Base-by-base conservation (phyloP, 2,329 filamentous ascomycete genomes). In the Mycosphaerelloides madeirae region DNA sequence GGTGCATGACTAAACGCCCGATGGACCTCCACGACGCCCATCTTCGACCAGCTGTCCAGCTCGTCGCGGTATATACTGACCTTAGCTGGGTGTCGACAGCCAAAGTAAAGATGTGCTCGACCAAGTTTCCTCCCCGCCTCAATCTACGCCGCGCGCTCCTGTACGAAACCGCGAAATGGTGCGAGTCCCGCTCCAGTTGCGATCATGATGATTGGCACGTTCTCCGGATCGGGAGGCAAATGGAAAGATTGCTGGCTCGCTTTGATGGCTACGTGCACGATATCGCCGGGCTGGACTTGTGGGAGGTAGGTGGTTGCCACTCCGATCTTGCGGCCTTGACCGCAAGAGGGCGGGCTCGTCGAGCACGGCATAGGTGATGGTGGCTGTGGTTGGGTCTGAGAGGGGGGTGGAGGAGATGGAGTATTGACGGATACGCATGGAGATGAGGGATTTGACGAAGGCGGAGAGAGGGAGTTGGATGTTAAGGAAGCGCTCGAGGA, bases 161-260 rank as follows among this genome's bases (percentile, higher is more conserved):
- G 90, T 39, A 96, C 84, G 64, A 97, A 97, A 49, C 91, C 91
- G 52, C 91, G 87, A 86, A 97, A 97, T 13, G 91, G 91, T 1
- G 91, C 91, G n/a, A 97, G 83, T 61, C 91, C 91, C 0, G 91
- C 96, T 52, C 91, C 91, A 11, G 58, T 58, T 15, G 48, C 46
- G 31, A 59, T 56, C 50, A 70, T 68, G 46, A 72, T 65, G 31
- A 73, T 57, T 0, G 70, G 70, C 3, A 54, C 56, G 6, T 63
- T 64, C 44, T 68, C 65, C 1, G 59, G 52, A 46, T 70, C 66
- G 34, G 66, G 62, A 5, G 71, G 71, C 0, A 72, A 59, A 35
- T 70, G 70, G 62, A 73, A 74, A 9, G 64, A 62, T 32, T 65
- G 59, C 40, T 70, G 63, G 3, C 64, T 69, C 0, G 61, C 56